A percentile compares a stretch with the other conserved stretches of the same genome.
These are phyloP conservation scores for Lachancea lanzarotensis DNA, from an alignment of 805 yeast species.

Conservation along the genomic window DNA sequence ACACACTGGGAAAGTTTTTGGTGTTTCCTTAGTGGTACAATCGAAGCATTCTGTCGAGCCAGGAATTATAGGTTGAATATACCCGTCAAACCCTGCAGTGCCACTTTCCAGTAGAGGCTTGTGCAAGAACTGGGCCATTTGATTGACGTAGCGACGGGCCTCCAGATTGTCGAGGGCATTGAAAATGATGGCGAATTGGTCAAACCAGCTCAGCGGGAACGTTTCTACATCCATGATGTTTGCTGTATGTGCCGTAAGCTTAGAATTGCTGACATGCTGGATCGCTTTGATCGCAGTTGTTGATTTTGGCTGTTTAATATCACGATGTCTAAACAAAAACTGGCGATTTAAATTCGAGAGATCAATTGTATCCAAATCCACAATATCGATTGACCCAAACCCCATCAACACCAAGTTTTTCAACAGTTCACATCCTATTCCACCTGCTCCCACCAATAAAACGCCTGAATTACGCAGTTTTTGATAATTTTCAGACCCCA, in stretches of 20 bases:
- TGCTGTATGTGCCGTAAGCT: constrained; percentile 73
- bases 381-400: constrained; percentile 80
- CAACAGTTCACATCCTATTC: constrained; percentile 88
- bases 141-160: constrained; percentile 86
- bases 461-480: constrained; percentile 44
- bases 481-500: constrained; percentile 24
- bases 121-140: constrained; percentile 64
- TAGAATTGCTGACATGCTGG: constrained; percentile 56
- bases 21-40: constrained; percentile 79
- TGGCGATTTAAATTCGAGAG: constrained; percentile 89
- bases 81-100: constrained; percentile 92
- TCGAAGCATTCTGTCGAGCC: constrained; percentile 86
- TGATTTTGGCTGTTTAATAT: constrained; percentile 84
- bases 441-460: constrained; percentile 90
- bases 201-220: constrained; percentile 74
- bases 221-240: constrained; percentile 71
- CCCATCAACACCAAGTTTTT: constrained; percentile 75
- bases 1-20: constrained; percentile 91
- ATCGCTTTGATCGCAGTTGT: constrained; percentile 82
- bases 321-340: constrained; percentile 81
- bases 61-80: constrained; percentile 86
- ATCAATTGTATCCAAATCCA: constrained; percentile 95
- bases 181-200: constrained; percentile 69
- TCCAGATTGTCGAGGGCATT: constrained; percentile 93
- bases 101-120: constrained; percentile 89